phyloP scores from a whole-genome alignment of 1,284 basidiomycete species.

The Austropuccinia psidii region DNA sequence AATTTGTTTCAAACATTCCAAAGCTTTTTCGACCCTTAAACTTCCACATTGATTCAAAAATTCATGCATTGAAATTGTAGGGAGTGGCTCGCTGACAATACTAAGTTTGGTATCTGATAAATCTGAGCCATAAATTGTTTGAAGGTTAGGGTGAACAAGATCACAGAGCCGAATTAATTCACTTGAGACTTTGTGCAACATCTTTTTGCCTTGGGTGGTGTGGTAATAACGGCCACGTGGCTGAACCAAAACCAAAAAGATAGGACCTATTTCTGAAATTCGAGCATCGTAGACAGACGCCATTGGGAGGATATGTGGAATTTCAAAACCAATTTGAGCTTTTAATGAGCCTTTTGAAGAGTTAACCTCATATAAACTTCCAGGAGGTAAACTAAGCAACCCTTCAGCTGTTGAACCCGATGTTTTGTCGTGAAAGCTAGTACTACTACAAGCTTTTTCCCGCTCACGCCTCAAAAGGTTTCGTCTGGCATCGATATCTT shows the following conservation, averaged over 20 bases:
- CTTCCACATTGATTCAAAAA: slow-evolving; percentile 24
- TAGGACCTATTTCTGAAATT: slow-evolving; percentile 1
- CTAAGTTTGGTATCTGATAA: slow-evolving; percentile 8
- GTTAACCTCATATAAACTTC: slow-evolving; percentile 1
- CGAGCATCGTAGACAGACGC: slow-evolving; percentile 13
- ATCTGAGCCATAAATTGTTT: slow-evolving; percentile 26
- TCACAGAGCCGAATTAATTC: slow-evolving; percentile 1
- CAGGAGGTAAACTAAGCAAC: background rate
- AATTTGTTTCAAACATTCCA: slow-evolving; percentile 22
- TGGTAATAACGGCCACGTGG: slow-evolving; percentile 29
- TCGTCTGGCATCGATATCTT: slow-evolving; percentile 7
- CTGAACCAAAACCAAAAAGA: background rate
- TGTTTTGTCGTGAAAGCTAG: background rate
- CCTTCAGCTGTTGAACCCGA: background rate
- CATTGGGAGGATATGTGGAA: background rate
- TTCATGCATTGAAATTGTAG: slow-evolving; percentile 18
- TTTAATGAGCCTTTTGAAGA: background rate
- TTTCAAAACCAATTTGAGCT: slow-evolving; percentile 23
- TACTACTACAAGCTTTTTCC: slow-evolving; percentile 11
- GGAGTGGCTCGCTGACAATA: slow-evolving; percentile 19
- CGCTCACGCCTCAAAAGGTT: slow-evolving; percentile 19
- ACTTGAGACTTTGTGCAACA: slow-evolving; percentile 13
- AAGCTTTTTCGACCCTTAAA: slow-evolving; percentile 14
- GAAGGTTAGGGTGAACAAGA: slow-evolving; percentile 9
- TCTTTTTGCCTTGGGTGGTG: background rate